Percentiles rank a stretch among this genome's conserved stretches.
These are phyloP conservation scores for Uromyces viciae-fabae DNA, from an alignment of 1,284 basidiomycete genomes.

Conservation along the genomic window DNA sequence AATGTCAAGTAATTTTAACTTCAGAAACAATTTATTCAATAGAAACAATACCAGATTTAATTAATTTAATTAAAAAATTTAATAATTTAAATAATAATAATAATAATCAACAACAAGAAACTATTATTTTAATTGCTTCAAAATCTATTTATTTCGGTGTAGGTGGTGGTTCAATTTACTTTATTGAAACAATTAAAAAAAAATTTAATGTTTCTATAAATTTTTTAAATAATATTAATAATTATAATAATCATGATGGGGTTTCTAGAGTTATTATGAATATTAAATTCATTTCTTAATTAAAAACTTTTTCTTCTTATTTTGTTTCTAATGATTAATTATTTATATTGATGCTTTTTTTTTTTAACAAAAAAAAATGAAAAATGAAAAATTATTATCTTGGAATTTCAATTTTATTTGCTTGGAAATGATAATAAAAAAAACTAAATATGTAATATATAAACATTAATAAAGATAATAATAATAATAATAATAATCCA, in stretches of 20 bases:
- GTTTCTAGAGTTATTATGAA: slow-evolving; percentile 13
- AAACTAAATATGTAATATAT: not conserved
- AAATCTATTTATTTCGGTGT: slow-evolving; percentile 95
- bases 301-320: not conserved
- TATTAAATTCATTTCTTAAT: slow-evolving; percentile 4
- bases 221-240: not conserved
- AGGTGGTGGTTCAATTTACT: slow-evolving; percentile 78
- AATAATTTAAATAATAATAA: not conserved
- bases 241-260: not conserved
- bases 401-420: too few relatives aligned
- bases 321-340: too few relatives aligned
- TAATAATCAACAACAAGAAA: not conserved
- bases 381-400: not conserved
- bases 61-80: slow-evolving; percentile 58
- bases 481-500: not conserved
- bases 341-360: too few relatives aligned
- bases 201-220: not conserved
- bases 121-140: slow-evolving; percentile 61
- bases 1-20: slow-evolving; percentile 73
- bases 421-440: not conserved
- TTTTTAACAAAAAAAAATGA: not conserved
- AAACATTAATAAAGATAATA: not conserved
- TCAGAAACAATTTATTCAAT: slow-evolving; percentile 87
- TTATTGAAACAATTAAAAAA: slow-evolving; percentile 62
- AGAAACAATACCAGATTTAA: slow-evolving; percentile 66